These are phyloP conservation scores for Lathyrus tuberosus DNA, from an alignment of 306 rosid species.

Conservation along the genomic window DNA sequence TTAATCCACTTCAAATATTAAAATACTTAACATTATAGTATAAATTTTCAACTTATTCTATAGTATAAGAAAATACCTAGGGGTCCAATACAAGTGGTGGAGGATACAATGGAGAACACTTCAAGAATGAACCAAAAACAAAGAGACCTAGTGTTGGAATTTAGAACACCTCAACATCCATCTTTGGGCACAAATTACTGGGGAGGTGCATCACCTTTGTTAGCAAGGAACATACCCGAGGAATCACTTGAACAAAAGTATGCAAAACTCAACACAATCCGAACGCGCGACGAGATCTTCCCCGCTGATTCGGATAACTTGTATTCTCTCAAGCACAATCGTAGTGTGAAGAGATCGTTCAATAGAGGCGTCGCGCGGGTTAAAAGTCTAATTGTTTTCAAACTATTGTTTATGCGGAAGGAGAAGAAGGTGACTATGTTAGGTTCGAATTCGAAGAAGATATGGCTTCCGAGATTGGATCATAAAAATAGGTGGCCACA, in stretches of 20 bases:
- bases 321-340: conserved; percentile 5
- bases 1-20: neutral
- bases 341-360: conserved; percentile 1
- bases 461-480: conserved; percentile 56
- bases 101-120: conserved; percentile 16
- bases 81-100: conserved; percentile 4
- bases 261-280: conserved; percentile 49
- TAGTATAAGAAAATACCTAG: conserved; percentile 18
- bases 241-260: conserved; percentile 70
- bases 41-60: no score
- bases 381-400: conserved; percentile 18
- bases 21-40: no score
- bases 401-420: conserved; percentile 36
- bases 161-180: conserved; percentile 83
- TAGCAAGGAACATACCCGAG: conserved; percentile 68
- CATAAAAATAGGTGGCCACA: conserved; percentile 71
- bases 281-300: conserved; percentile 55
- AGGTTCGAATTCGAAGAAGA: conserved; percentile 46
- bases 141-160: conserved; percentile 44
- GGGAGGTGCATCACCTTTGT: conserved; percentile 89
- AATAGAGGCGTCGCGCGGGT: conserved; percentile 18
- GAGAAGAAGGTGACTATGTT: conserved; percentile 29
- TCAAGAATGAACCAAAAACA: conserved; percentile 37
- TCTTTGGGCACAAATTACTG: conserved; percentile 61
- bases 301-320: conserved; percentile 15